A percentile compares a stretch with the other conserved stretches of the same genome.
phyloP scores from a whole-genome alignment of 192 early-diverging fungal genomes.

The Diversispora epigaea region DNA sequence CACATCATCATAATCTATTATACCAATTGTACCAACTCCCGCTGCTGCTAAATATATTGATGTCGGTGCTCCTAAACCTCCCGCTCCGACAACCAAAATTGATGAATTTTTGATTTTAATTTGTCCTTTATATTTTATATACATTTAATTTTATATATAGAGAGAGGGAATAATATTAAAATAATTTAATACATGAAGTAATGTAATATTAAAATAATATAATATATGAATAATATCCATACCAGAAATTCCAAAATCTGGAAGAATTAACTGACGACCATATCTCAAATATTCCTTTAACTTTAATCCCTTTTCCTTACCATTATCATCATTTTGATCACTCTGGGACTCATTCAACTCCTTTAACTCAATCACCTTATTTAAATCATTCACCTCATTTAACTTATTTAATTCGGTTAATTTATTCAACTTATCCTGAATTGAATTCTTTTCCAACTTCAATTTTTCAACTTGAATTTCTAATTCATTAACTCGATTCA shows the following conservation, averaged over 20 bases:
- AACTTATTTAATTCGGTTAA: neutral
- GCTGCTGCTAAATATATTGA: constrained; percentile 85
- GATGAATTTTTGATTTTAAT: constrained; percentile 67
- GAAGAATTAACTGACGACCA: constrained; percentile 84
- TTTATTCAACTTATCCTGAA: neutral
- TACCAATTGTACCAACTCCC: constrained; percentile 83
- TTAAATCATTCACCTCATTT: neutral
- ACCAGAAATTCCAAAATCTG: constrained; percentile 73
- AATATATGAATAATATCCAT: constrained; percentile 11
- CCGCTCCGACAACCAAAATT: constrained; percentile 89
- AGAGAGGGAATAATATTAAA: neutral
- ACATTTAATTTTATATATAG: neutral
- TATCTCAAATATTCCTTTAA: constrained; percentile 73
- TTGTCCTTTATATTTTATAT: constrained; percentile 57
- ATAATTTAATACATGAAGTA: neutral
- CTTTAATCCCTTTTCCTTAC: neutral
- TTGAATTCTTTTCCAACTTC: neutral
- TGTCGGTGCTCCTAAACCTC: constrained; percentile 89
- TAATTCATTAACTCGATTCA: neutral
- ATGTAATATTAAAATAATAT: neutral
- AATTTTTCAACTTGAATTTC: neutral
- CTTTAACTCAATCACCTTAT: neutral
- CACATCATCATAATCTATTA: constrained; percentile 90
- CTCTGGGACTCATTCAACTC: neutral
- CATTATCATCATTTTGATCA: neutral